Base-by-base conservation (phyloP, 768 basidiomycete species). In the Scleroderma citrinum region DNA sequence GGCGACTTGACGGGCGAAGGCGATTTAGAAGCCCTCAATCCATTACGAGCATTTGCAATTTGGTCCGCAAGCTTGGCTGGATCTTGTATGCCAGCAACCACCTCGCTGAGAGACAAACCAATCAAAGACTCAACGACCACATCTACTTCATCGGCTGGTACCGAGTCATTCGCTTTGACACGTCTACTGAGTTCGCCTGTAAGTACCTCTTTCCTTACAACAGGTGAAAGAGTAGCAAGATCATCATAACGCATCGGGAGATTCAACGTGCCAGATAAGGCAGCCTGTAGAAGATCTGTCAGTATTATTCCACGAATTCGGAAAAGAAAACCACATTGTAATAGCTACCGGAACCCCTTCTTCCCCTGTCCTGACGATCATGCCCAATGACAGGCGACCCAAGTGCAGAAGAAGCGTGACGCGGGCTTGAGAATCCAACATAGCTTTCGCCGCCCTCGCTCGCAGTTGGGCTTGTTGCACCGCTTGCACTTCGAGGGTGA, bases 221-320 rank as follows among this genome's bases (percentile, higher is more conserved):
- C 91, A 16, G 91, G 89, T 11, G 91, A 91, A 36, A 93, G 71
- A 0, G 82, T 76, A 0, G 88, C 76, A 6, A 92, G 76, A 49
- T 92, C 88, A 54, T 92, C 91, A 52, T 90, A 91, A n/a, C 80
- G 83, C 82, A 91, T 86, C 0, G 90, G 85, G 16, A 92, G 63
- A 60, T 85, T 88, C 34, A 90, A 74, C 0, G 82, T 89, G 14
- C 89, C 91, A 5, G 82, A 70, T 5, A 92, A 75, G 3, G 91
- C 90, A 51, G 90, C 90, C 89, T 92, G 48, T 2, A 30, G 29
- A 38, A 20, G 14, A 10, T 49, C 8, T 13, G 8, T 52, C 29
- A 60, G 54, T 32, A 21, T 7, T 1, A n/a, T 2, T 4, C 24
- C 20, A 31, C 7, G 11, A 21, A 50, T 7, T n/a, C 34, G 44